phyloP scores from a whole-genome alignment of 2,329 filamentous ascomycete species.

The Helminthosporium solani region DNA sequence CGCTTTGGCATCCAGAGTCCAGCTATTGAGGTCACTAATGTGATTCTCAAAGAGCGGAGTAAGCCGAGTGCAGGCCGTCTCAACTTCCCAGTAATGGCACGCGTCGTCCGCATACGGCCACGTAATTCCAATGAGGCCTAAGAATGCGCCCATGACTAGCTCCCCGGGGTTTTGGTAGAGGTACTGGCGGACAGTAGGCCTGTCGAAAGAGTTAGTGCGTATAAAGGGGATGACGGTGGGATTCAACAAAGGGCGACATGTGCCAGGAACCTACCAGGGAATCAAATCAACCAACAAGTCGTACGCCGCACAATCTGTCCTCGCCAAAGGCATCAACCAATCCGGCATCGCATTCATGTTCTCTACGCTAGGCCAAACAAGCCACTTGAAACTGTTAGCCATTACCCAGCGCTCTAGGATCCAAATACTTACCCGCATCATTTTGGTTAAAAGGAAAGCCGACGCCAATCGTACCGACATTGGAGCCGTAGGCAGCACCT shows the following conservation, averaged over 20 bases:
- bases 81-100: constrained; percentile 42
- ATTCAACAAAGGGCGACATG: too few species aligned
- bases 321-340: constrained; percentile 36
- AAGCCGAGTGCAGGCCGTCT: constrained; percentile 35
- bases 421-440: constrained; percentile 36
- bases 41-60: constrained; percentile 37
- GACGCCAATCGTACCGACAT: constrained; percentile 35
- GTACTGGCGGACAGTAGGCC: constrained; percentile 37
- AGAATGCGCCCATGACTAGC: constrained; percentile 26
- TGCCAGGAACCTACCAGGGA: constrained; percentile 29
- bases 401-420: neutral
- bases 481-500: constrained; percentile 25
- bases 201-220: constrained; percentile 17
- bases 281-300: constrained; percentile 38
- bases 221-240: neutral
- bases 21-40: constrained; percentile 34
- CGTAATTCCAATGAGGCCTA: constrained; percentile 30
- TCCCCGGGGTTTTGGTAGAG: constrained; percentile 37
- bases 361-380: constrained; percentile 41
- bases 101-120: constrained; percentile 41
- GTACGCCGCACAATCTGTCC: constrained; percentile 32
- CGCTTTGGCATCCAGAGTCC: constrained; percentile 38
- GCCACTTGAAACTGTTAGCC: constrained; percentile 27
- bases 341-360: constrained; percentile 39
- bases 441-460: constrained; percentile 35